A percentile compares a stretch with the other conserved stretches of the same genome.
Evolutionary conservation across 441 rosid species (phyloP).

Genomic region (Pelargonium citronellum): DNA sequence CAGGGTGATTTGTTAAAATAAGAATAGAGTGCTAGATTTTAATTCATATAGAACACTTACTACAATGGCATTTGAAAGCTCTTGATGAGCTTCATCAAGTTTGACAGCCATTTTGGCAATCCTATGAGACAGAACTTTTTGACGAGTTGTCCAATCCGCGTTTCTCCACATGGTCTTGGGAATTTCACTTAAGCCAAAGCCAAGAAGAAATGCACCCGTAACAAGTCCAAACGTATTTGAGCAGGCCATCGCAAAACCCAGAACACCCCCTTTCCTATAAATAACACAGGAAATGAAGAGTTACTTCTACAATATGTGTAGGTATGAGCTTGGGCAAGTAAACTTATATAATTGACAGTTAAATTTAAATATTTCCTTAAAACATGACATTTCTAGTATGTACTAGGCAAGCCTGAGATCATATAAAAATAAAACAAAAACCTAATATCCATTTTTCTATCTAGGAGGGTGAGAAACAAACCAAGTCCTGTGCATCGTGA

Average conservation of each 20-base stretch:
- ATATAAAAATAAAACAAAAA: conserved; percentile 10
- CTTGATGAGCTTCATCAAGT: conserved; percentile 95
- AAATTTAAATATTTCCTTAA: conserved; percentile 9
- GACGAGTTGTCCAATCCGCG: conserved; percentile 87
- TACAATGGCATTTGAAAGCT: conserved; percentile 92
- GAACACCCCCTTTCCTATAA: conserved; percentile 55
- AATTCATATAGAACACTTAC: conserved; percentile 39
- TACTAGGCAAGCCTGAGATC: conserved; percentile 16
- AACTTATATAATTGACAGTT: background rate
- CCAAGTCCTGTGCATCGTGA: conserved; percentile 57
- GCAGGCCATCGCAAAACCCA: conserved; percentile 94
- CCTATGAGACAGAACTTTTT: conserved; percentile 92
- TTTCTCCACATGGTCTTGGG: conserved; percentile 85
- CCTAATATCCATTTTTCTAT: conserved; percentile 9
- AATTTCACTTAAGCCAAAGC: conserved; percentile 93
- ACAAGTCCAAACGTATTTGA: conserved; percentile 98
- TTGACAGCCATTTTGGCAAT: conserved; percentile 92
- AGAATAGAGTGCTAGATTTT: background rate
- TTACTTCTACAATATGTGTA: background rate
- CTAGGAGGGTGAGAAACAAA: conserved; percentile 24
- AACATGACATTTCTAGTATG: conserved; percentile 5
- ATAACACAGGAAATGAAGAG: conserved; percentile 18
- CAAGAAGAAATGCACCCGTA: conserved; percentile 97
- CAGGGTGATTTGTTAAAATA: background rate
- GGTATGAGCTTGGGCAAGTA: background rate